phyloP scores from a whole-genome alignment of 2,329 filamentous ascomycete species.

The Trichoderma semiorbis region DNA sequence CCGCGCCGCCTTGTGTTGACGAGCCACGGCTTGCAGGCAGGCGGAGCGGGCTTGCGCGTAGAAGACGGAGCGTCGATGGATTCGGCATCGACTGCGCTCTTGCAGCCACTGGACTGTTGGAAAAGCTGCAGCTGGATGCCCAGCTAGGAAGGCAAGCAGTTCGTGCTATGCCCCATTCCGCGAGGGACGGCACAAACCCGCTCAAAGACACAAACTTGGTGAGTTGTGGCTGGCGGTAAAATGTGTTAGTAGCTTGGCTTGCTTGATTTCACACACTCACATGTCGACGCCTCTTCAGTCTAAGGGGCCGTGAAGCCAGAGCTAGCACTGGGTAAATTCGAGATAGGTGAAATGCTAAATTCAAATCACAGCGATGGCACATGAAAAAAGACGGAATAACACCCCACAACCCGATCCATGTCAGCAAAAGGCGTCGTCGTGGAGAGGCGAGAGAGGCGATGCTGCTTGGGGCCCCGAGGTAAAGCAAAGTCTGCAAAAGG shows the following conservation, averaged over 20 bases:
- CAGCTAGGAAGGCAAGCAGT: not conserved
- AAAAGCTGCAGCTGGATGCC: not conserved
- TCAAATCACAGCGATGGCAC: not conserved
- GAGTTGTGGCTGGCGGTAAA: not conserved
- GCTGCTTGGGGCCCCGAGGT: not conserved
- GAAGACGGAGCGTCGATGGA: not conserved
- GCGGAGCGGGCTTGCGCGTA: not conserved
- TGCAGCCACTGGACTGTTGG: not conserved
- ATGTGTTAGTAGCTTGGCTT: not conserved
- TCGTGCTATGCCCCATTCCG: not conserved
- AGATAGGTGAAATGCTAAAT: not conserved
- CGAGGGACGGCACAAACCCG: not conserved
- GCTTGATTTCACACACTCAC: not conserved
- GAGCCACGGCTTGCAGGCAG: not conserved
- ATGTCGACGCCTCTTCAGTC: not conserved
- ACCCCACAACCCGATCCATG: not conserved
- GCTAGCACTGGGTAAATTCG: not conserved
- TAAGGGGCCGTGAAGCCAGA: not conserved
- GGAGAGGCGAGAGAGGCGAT: not conserved
- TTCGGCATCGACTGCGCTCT: not conserved
- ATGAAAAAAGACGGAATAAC: not conserved
- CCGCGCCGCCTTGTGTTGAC: not conserved
- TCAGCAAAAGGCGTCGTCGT: slow-evolving; percentile 1
- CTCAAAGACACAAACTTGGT: not conserved
- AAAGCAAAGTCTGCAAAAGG: not conserved